Percentiles rank a stretch among this genome's conserved stretches.
These are phyloP conservation scores for Alternaria rosae DNA, from an alignment of 2,329 filamentous ascomycete species.

Conservation along the genomic window DNA sequence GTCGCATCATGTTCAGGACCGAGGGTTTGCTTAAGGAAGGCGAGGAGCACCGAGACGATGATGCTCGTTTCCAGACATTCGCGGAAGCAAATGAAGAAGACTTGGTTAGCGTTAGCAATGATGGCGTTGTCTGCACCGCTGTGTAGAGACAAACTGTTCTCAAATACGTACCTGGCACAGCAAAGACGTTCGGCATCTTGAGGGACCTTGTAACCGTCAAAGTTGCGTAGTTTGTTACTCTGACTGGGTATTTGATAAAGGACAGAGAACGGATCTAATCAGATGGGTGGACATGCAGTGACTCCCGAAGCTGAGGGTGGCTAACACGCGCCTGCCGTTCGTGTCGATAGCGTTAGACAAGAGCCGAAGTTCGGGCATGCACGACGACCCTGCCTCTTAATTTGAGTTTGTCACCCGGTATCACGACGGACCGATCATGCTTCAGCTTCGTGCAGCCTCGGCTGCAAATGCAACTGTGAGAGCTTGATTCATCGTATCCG, in stretches of 20 bases:
- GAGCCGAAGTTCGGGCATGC: slow-evolving; percentile 21
- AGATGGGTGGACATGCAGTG: slow-evolving; percentile 17
- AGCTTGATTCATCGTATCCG: background rate
- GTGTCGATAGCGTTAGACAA: slow-evolving; percentile 11
- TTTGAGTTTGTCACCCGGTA: slow-evolving; percentile 8
- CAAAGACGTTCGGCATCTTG: slow-evolving; percentile 72
- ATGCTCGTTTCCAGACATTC: slow-evolving; percentile 84
- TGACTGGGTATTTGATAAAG: slow-evolving; percentile 14
- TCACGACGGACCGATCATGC: slow-evolving; percentile 12
- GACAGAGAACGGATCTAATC: slow-evolving; percentile 29
- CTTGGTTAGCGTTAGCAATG: slow-evolving; percentile 39
- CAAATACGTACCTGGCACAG: slow-evolving; percentile 65
- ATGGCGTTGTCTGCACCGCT: background rate
- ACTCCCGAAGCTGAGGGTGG: background rate
- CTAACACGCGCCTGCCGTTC: slow-evolving; percentile 2
- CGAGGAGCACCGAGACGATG: slow-evolving; percentile 84
- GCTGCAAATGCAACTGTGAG: background rate
- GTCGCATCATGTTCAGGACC: slow-evolving; percentile 67
- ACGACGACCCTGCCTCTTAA: slow-evolving; percentile 6
- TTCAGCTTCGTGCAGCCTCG: background rate
- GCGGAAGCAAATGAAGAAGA: slow-evolving; percentile 91
- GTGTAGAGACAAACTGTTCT: background rate
- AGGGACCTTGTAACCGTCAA: background rate
- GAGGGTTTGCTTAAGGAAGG: slow-evolving; percentile 84
- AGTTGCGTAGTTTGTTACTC: background rate